Base-by-base conservation (phyloP, 2,329 filamentous ascomycete species). In the Cyphellophora attinorum region DNA sequence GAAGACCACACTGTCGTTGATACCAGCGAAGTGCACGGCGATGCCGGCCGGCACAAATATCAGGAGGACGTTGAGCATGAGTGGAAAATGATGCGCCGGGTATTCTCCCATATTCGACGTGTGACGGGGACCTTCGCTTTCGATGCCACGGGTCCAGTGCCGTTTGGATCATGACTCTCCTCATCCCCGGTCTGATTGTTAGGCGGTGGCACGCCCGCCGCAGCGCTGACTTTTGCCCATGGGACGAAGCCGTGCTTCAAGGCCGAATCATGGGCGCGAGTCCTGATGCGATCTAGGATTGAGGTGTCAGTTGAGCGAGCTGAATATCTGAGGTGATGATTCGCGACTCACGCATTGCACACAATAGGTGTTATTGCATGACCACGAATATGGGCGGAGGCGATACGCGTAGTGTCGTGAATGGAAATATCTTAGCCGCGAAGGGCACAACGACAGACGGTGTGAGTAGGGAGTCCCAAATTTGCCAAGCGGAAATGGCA, bases 21-120 rank as follows among this genome's bases (percentile, higher is more conserved):
- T 61, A 10, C 62, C 47, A 12, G 76, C 61, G 52, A 79, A 85
- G 50, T 82, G 74, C 33, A 89, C 57, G 2, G 73, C 81, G 50
- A 94, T 85, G 39, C 88, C 88, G 19, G 77, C 73, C 0, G 88
- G 88, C 0, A 83, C 85, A 18, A 81, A 77, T 10, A 94, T 30
- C 14, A 94, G 64, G 15, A 95, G 62, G 14, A 93, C 53, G 53
- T 95, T 95, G 60, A 94, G 80, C 83, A 93, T 1, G 83, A 89
- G 50, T 74, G 79, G 45, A 93, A 72, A 3, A 93, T 49, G 0
- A 85, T 86, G 14, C 80, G 75, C 47, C 77, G 75, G 25, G 39
- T n/a, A 27, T 45, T 45, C n/a, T 38, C 33, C 12, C 40, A 11
- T 5, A 48, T 14, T 8, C 37, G 41, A 27, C 33, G 18, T 8